Evolutionary conservation across 2,329 filamentous ascomycete species (phyloP).

Genomic region (Bipolaris bicolor): DNA sequence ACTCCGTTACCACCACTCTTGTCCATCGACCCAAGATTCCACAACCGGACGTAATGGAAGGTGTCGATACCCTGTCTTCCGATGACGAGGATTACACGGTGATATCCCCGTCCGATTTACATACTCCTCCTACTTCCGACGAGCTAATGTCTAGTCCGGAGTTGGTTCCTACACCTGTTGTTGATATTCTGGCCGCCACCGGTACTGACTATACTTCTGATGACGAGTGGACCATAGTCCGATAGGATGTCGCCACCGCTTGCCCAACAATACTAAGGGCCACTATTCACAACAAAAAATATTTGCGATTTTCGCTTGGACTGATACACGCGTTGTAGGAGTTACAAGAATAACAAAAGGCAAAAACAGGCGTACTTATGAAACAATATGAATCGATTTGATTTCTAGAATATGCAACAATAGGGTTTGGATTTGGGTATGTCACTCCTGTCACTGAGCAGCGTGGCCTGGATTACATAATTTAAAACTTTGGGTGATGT

Average conservation of each 20-base stretch:
- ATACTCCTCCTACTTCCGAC: neutral
- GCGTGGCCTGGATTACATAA: neutral
- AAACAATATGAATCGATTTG: neutral
- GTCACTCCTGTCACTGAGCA: neutral
- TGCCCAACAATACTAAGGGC: neutral
- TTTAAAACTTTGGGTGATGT: neutral
- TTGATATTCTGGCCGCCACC: conserved; percentile 16
- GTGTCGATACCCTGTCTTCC: conserved; percentile 14
- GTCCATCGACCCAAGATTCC: conserved; percentile 16
- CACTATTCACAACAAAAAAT: neutral
- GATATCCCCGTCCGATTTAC: conserved; percentile 25
- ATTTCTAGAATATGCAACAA: neutral
- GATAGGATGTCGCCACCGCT: neutral
- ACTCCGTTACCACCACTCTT: conserved; percentile 14
- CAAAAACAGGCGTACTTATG: neutral
- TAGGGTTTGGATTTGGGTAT: neutral
- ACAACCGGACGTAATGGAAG: conserved; percentile 1
- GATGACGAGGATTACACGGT: conserved; percentile 33
- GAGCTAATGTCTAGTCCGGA: conserved; percentile 22
- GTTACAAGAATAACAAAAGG: neutral
- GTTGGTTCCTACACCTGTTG: conserved; percentile 5
- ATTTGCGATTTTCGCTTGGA: neutral
- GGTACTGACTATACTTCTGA: conserved; percentile 19
- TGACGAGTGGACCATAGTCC: conserved; percentile 20
- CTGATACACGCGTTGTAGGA: neutral